Percentiles rank a stretch among this genome's conserved stretches.
Evolutionary conservation across 2,329 filamentous ascomycete genomes (phyloP).

Genomic region (Hymenoscyphus occultus): DNA sequence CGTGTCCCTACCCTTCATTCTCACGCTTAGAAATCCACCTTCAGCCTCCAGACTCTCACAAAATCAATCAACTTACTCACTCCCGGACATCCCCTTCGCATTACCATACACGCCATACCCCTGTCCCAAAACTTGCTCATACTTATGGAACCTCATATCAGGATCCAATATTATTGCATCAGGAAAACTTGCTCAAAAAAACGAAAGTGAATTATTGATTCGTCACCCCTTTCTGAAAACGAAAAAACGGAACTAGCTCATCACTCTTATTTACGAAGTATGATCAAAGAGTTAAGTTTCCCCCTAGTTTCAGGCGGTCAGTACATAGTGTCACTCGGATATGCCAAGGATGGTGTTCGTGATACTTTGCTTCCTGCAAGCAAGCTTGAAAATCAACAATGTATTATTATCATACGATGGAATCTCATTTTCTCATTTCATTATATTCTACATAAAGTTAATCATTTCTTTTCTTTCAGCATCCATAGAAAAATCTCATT

Average conservation of each 20-base stretch:
- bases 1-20: neutral
- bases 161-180: no score
- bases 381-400: neutral
- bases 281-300: neutral
- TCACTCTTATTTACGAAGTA: no score
- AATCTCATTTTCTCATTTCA: neutral
- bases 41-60: no score
- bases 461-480: neutral
- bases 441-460: neutral
- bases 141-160: no score
- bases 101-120: no score
- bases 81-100: no score
- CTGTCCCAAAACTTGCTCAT: no score
- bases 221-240: neutral
- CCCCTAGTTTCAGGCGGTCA: neutral
- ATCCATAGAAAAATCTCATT: neutral
- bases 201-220: neutral
- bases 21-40: neutral
- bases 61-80: neutral
- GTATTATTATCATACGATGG: no score
- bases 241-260: no score
- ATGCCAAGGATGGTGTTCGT: neutral
- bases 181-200: no score
- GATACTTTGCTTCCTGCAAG: neutral
- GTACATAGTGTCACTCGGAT: neutral